Base-by-base conservation (phyloP, 805 yeast species). In the Metschnikowia sp. region DNA sequence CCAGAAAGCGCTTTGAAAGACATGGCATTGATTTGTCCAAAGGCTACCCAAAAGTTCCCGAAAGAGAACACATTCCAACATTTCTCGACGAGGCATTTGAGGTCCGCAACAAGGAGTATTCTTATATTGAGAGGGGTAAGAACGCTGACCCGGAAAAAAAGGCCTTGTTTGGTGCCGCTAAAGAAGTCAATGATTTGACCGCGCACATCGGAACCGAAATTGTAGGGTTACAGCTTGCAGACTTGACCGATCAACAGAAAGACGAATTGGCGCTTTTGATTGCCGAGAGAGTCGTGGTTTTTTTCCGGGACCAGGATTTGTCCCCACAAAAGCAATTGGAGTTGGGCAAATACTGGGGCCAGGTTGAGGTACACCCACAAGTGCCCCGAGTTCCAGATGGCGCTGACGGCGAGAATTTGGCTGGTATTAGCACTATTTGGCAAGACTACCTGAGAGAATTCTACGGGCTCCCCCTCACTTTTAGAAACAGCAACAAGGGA, bases 371-470 rank as follows among this genome's bases (percentile, higher is more conserved):
- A 10, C 58, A 54, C 36, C 53, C 58, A 12, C 56, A 55, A 36
- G 57, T 45, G 11, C 55, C 55, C 6, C 26, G 54, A 30, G 57
- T 51, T 45, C 66, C 42, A 49, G 55, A 46, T 28, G 48, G 41
- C 3, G 44, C 31, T 13, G 47, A 55, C 32, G 58, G 56, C 10
- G 40, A 45, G n/a, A 30, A 47, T 8, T 44, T 55, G 44, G 33
- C 44, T 4, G 69, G 74, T 15, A 61, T 66, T 38, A 53, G 62
- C 28, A 62, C 60, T 1, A 65, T 68, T 47, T 68, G 70, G 66
- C 62, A 57, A 32, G 69, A 65, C 45, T 59, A 56, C 48, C 58
- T 57, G 36, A 38, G 39, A 15, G 58, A 60, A 30, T 62, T 64
- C 28, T 48, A 43, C 40, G 55, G 55, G 2, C 55, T 65, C 39